phyloP scores from a whole-genome alignment of 148 eudicot genomes.

The Rhododendron williamsianum region DNA sequence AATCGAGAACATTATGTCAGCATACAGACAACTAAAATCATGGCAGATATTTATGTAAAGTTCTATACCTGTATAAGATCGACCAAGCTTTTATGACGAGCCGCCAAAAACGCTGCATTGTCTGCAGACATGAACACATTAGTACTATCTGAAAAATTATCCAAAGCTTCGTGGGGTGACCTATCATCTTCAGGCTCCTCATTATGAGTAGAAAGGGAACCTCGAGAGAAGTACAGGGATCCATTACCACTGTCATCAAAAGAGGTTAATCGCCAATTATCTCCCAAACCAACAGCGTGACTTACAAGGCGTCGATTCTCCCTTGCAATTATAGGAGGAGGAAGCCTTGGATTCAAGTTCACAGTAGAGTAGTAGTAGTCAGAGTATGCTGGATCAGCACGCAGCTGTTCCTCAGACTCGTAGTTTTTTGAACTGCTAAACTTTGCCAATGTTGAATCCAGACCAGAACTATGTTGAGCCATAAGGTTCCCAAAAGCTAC shows the following conservation, averaged over 20 bases:
- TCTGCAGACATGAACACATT: constrained; percentile 25
- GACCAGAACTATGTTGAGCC: constrained; percentile 26
- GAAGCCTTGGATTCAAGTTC: constrained; percentile 45
- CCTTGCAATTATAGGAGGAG: constrained; percentile 36
- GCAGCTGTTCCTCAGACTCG: constrained; percentile 35
- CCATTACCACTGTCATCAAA: constrained; percentile 47
- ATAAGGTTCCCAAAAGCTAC: constrained; percentile 59
- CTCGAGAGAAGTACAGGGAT: constrained; percentile 34
- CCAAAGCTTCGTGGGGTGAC: constrained; percentile 43
- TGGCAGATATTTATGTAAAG: not conserved
- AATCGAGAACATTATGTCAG: not conserved
- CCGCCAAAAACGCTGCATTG: constrained; percentile 25
- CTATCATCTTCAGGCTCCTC: constrained; percentile 86
- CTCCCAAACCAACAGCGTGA: constrained; percentile 19
- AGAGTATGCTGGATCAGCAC: constrained; percentile 43
- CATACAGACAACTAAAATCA: not conserved
- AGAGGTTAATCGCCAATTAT: constrained; percentile 40
- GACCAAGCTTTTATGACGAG: constrained; percentile 38
- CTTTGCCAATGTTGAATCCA: constrained; percentile 28
- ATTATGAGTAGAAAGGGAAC: constrained; percentile 68
- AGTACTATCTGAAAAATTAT: constrained; percentile 34
- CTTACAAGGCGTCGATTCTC: constrained; percentile 25
- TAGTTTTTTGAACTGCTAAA: constrained; percentile 22
- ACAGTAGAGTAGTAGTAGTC: constrained; percentile 32
- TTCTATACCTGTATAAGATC: constrained; percentile 47